Evolutionary conservation across 768 basidiomycete genomes (phyloP).

Genomic region (Pholiota microspora): DNA sequence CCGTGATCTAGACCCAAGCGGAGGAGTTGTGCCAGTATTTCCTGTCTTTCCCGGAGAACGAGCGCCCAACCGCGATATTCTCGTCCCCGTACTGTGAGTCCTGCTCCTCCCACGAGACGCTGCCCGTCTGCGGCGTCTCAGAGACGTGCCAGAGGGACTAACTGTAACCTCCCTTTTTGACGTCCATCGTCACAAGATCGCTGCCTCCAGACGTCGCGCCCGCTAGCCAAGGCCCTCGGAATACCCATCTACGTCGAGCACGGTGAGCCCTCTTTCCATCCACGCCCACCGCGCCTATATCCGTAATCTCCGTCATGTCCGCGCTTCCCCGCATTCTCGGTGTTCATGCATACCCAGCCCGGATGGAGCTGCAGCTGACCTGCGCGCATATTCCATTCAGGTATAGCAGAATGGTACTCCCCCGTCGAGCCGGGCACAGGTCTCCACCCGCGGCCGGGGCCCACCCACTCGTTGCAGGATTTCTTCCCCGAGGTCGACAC

Average conservation of each 20-base stretch:
- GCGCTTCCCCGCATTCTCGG: background rate
- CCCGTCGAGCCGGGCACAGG: constrained; percentile 65
- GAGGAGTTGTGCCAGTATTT: constrained; percentile 69
- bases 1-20: constrained; percentile 56
- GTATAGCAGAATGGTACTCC: constrained; percentile 79
- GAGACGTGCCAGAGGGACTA: background rate
- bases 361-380: background rate
- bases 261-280: constrained; percentile 38
- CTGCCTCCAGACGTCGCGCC: constrained; percentile 79
- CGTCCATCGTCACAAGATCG: constrained; percentile 52
- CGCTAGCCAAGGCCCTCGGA: constrained; percentile 56
- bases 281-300: background rate
- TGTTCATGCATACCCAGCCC: background rate
- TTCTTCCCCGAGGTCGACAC: constrained; percentile 65
- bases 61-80: constrained; percentile 75
- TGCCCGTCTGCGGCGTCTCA: background rate
- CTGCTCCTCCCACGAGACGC: background rate
- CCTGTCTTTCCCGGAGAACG: constrained; percentile 56
- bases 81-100: constrained; percentile 80
- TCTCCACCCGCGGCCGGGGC: constrained; percentile 71
- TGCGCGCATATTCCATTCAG: constrained; percentile 29
- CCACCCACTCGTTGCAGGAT: constrained; percentile 47
- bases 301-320: background rate
- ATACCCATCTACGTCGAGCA: constrained; percentile 80
- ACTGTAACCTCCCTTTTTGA: background rate